These are phyloP conservation scores for Penicillium roqueforti DNA, from an alignment of 495 filamentous ascomycete species.

Conservation along the genomic window DNA sequence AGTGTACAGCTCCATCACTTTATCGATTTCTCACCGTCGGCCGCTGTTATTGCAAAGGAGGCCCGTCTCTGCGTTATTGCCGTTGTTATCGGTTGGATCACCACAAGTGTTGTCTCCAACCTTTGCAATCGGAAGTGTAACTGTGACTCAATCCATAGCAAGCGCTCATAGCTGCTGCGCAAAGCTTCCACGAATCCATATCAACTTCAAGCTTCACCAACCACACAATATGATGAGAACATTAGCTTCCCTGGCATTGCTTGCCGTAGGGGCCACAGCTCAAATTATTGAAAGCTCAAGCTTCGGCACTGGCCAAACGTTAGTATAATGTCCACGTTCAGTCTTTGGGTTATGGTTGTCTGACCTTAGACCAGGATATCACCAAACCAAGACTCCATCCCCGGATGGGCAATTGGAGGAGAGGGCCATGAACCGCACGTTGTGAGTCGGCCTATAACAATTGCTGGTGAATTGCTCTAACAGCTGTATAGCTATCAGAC, in stretches of 20 bases:
- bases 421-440: conserved; percentile 66
- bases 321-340: conserved; percentile 16
- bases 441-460: conserved; percentile 22
- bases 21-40: conserved; percentile 44
- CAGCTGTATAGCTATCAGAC: conserved; percentile 63
- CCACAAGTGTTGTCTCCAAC: conserved; percentile 42
- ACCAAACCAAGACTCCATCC: conserved; percentile 51
- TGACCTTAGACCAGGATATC: conserved; percentile 49
- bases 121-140: conserved; percentile 33
- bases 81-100: conserved; percentile 48
- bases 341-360: conserved; percentile 1
- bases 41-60: conserved; percentile 43
- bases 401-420: conserved; percentile 66
- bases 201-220: conserved; percentile 2
- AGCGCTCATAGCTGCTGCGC: conserved; percentile 6
- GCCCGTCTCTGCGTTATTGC: conserved; percentile 46
- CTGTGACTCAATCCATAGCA: conserved; percentile 19
- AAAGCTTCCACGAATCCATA: not conserved
- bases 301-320: conserved; percentile 72
- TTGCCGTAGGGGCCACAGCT: conserved; percentile 54
- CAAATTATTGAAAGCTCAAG: conserved; percentile 64
- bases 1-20: conserved; percentile 44
- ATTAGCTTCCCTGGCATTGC: conserved; percentile 37
- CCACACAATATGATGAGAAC: conserved; percentile 38
- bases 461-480: not conserved